Percentiles rank a stretch among this genome's conserved stretches.
These are phyloP conservation scores for Cryphonectria naterciae DNA, from an alignment of 2,329 filamentous ascomycete genomes.

Conservation along the genomic window DNA sequence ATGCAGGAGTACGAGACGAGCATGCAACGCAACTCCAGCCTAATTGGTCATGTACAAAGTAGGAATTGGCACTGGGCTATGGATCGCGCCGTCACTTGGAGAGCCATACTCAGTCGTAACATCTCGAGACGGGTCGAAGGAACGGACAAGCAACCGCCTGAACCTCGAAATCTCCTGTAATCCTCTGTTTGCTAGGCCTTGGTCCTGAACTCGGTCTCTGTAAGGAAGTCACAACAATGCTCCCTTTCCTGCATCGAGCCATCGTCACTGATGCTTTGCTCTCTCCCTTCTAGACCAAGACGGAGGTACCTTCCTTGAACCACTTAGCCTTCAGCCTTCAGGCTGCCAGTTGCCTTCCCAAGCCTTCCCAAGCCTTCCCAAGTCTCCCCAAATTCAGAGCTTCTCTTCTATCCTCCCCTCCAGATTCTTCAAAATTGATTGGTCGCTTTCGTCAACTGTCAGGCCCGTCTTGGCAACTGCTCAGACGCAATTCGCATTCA, in stretches of 20 bases:
- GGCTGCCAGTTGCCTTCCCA: neutral
- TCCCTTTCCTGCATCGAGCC: neutral
- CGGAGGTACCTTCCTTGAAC: neutral
- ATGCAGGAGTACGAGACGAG: neutral
- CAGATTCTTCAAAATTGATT: neutral
- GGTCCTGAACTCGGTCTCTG: neutral
- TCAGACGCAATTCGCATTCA: neutral
- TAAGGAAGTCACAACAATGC: neutral
- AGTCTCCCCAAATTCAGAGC: neutral
- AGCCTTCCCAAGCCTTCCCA: neutral
- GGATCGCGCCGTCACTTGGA: neutral
- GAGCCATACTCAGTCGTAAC: neutral
- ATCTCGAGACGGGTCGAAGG: neutral
- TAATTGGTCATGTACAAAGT: neutral
- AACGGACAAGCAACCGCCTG: neutral
- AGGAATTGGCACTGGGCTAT: neutral
- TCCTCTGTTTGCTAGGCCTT: neutral
- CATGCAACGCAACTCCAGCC: neutral
- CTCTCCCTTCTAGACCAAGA: neutral
- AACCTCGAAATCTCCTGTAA: neutral
- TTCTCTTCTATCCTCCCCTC: too few species aligned
- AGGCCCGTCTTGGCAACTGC: neutral
- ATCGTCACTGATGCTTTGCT: neutral
- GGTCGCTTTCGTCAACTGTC: neutral
- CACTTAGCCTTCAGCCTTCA: neutral